Evolutionary conservation across 352 stramenopile genomes (phyloP).

Genomic region (Aphanomyces stellatus): DNA sequence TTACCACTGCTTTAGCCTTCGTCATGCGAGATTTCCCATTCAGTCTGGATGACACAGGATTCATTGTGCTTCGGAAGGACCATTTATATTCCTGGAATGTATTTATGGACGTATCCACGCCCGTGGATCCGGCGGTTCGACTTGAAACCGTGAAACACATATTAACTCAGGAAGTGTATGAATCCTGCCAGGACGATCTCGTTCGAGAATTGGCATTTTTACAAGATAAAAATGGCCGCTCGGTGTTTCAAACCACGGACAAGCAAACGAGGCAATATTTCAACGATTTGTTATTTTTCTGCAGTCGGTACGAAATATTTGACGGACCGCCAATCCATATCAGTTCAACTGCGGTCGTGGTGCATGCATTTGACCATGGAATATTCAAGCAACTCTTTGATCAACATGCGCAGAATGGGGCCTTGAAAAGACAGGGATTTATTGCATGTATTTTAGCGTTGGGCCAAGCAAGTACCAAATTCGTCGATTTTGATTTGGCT

Average conservation of each 20-base stretch:
- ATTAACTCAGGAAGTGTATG: background rate
- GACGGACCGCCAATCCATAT: background rate
- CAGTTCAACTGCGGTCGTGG: background rate
- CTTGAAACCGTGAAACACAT: background rate
- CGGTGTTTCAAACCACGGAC: background rate
- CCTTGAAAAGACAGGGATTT: background rate
- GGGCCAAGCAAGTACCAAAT: background rate
- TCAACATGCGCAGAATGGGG: background rate
- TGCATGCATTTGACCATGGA: background rate
- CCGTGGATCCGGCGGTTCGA: background rate
- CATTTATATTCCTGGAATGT: background rate
- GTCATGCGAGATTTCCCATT: background rate
- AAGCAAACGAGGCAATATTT: background rate
- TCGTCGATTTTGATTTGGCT: background rate
- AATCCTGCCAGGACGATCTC: background rate
- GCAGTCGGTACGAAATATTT: background rate
- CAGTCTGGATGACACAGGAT: background rate
- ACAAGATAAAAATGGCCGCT: background rate
- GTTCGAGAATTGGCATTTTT: background rate
- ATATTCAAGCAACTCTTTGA: background rate
- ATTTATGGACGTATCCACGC: background rate
- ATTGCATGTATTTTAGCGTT: background rate
- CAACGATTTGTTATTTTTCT: background rate
- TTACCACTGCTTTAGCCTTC: too few relatives aligned
- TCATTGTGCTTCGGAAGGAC: background rate